Conservation (phyloP, 169 alveolate species). For the Plasmodium gonderi region DNA sequence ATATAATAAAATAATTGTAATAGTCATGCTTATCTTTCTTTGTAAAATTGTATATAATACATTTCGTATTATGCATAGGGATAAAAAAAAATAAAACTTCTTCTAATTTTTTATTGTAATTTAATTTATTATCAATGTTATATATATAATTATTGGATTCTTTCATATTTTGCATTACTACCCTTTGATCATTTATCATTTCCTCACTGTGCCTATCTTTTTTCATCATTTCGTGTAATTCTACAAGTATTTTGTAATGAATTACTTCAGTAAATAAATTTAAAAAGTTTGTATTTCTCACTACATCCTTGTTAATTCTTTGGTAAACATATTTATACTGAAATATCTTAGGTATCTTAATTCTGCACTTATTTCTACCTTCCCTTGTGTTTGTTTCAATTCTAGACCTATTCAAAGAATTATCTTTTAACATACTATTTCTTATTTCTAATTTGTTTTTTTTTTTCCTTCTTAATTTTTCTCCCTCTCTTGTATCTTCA, state of each 20-base stretch:
- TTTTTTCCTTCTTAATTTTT: not conserved
- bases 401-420: not conserved
- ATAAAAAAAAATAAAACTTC: constrained; percentile 67
- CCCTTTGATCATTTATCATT: constrained; percentile 13
- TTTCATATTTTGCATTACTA: constrained; percentile 37
- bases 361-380: not conserved
- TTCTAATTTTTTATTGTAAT: constrained; percentile 36
- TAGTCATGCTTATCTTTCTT: not conserved
- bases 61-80: constrained; percentile 29
- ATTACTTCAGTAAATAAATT: constrained; percentile 16
- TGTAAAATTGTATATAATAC: not conserved
- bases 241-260: constrained; percentile 22
- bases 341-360: not conserved
- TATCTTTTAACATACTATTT: not conserved
- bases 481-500: not conserved
- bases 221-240: constrained; percentile 14
- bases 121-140: constrained; percentile 10
- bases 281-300: constrained; percentile 43
- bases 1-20: constrained; percentile 39
- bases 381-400: not conserved
- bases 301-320: constrained; percentile 32
- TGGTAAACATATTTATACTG: constrained; percentile 38
- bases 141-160: not conserved
- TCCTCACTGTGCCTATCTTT: not conserved
- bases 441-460: not conserved